Conservation (phyloP, 441 rosid species). For the Aleurites moluccanus region DNA sequence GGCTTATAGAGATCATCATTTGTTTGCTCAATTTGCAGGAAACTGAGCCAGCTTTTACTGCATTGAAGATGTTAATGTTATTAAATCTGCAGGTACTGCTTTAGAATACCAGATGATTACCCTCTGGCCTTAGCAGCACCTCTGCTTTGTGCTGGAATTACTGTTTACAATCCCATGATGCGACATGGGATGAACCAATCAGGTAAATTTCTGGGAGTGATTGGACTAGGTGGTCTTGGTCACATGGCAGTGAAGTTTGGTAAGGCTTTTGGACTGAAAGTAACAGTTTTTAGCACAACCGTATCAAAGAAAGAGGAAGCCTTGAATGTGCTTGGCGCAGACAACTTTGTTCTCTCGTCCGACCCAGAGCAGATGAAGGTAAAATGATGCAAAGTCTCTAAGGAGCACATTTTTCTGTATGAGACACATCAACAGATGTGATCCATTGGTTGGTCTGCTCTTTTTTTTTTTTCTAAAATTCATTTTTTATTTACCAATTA, state of each 20-base stretch:
- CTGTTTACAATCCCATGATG: slow-evolving; percentile 83
- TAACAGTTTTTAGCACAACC: slow-evolving; percentile 87
- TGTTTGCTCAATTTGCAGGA: neutral
- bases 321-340: slow-evolving; percentile 61
- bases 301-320: slow-evolving; percentile 81
- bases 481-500: neutral
- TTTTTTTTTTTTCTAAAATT: neutral
- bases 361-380: slow-evolving; percentile 85
- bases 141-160: slow-evolving; percentile 87
- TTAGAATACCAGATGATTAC: slow-evolving; percentile 59
- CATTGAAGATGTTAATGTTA: slow-evolving; percentile 13
- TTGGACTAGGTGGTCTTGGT: slow-evolving; percentile 94
- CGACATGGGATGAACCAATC: slow-evolving; percentile 82
- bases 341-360: slow-evolving; percentile 66
- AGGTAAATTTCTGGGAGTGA: slow-evolving; percentile 77
- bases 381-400: neutral
- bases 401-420: neutral
- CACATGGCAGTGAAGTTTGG: slow-evolving; percentile 98
- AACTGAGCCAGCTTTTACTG: slow-evolving; percentile 3
- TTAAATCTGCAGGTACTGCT: slow-evolving; percentile 68
- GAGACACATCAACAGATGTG: neutral
- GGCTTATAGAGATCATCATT: slow-evolving; percentile 6
- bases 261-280: slow-evolving; percentile 83
- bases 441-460: too few species aligned
- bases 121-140: slow-evolving; percentile 84